phyloP scores from a whole-genome alignment of 1,139 yeast genomes.

The Blastobotrys proliferans region DNA sequence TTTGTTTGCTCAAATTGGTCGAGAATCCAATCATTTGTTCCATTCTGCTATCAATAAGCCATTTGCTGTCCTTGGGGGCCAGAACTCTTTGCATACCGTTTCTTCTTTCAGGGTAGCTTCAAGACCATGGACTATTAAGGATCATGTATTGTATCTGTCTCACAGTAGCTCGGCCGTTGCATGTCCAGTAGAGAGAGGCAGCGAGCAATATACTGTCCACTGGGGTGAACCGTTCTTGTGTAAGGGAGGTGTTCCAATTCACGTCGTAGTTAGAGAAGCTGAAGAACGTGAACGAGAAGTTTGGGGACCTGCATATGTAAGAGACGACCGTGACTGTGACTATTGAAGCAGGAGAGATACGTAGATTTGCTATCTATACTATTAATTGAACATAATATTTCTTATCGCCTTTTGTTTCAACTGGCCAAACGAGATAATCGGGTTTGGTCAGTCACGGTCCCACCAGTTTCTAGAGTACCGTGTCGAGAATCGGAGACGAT shows the following conservation, averaged over 20 bases:
- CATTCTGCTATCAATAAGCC: slow-evolving; percentile 6
- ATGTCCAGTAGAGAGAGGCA: slow-evolving; percentile 11
- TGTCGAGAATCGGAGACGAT: no score
- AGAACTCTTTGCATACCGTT: slow-evolving; percentile 9
- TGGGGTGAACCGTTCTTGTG: slow-evolving; percentile 87
- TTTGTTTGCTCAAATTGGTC: slow-evolving; percentile 8
- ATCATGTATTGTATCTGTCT: slow-evolving; percentile 7
- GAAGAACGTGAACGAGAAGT: slow-evolving; percentile 53
- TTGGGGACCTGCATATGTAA: no score
- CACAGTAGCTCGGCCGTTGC: slow-evolving; percentile 10
- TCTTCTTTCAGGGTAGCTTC: slow-evolving; percentile 5
- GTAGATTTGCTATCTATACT: no score
- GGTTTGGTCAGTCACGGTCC: no score
- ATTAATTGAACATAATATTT: no score
- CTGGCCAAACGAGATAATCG: no score
- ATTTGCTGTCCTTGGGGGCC: slow-evolving; percentile 11
- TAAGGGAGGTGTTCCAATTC: slow-evolving; percentile 41
- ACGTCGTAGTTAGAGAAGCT: background rate
- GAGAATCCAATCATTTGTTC: slow-evolving; percentile 8
- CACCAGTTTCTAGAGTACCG: no score
- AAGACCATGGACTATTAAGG: slow-evolving; percentile 10
- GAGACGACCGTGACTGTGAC: slow-evolving; percentile 89
- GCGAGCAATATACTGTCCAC: slow-evolving; percentile 8
- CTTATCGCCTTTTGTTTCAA: no score
- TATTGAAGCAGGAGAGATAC: slow-evolving; percentile 92